Percentiles rank a stretch among this genome's conserved stretches.
phyloP scores from a whole-genome alignment of 345 rosid genomes.

The Litchi chinensis region DNA sequence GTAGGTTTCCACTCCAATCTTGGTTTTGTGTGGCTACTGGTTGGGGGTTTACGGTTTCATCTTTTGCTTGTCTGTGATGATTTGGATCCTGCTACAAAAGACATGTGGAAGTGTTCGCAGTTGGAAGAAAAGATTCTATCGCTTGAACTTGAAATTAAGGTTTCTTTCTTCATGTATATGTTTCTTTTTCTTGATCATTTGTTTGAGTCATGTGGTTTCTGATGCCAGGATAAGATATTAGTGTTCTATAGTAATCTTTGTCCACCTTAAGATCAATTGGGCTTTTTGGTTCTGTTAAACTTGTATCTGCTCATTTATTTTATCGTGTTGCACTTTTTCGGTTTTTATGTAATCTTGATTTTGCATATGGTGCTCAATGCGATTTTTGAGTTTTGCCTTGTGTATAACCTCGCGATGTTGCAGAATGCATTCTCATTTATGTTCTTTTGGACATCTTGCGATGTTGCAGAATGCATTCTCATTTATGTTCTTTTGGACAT shows the following conservation, averaged over 20 bases:
- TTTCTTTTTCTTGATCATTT: not conserved
- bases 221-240: not conserved
- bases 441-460: not conserved
- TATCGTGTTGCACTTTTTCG: not conserved
- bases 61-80: constrained; percentile 68
- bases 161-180: constrained; percentile 20
- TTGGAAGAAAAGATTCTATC: constrained; percentile 58
- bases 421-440: not conserved
- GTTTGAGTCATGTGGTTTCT: not conserved
- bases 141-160: constrained; percentile 78
- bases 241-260: not conserved
- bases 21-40: constrained; percentile 72
- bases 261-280: not conserved
- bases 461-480: not conserved
- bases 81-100: constrained; percentile 82
- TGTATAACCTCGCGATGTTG: not conserved
- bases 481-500: not conserved
- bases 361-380: not conserved
- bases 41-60: constrained; percentile 74
- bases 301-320: not conserved
- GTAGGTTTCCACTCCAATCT: constrained; percentile 52
- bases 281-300: not conserved
- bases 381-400: constrained; percentile 1
- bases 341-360: not conserved
- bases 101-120: constrained; percentile 55